phyloP scores from a whole-genome alignment of 352 stramenopile genomes.

The Phytopythium litorale region DNA sequence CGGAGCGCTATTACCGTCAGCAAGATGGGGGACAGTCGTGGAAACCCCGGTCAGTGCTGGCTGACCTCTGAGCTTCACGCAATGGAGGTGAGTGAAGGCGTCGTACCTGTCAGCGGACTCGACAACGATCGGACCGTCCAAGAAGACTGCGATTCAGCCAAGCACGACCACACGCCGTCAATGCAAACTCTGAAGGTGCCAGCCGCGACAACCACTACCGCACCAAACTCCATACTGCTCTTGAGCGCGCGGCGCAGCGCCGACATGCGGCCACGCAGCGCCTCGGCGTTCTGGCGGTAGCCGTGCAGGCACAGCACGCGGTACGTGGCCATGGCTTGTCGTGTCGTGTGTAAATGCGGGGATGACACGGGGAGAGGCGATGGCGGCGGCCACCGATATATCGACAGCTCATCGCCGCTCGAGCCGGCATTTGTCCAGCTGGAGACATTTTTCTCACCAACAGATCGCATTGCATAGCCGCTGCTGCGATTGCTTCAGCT shows the following conservation, averaged over 20 bases:
- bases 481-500: neutral
- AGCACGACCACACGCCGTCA: neutral
- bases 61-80: conserved; percentile 2
- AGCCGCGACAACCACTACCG: neutral
- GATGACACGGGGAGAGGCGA: neutral
- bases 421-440: neutral
- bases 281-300: conserved; percentile 71
- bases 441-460: conserved; percentile 5
- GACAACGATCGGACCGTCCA: conserved; percentile 63
- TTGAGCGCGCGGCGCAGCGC: conserved; percentile 70
- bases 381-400: neutral
- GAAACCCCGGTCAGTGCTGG: conserved; percentile 15
- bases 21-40: neutral
- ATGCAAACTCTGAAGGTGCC: too few relatives aligned
- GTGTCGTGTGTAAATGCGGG: neutral
- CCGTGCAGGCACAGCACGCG: conserved; percentile 81
- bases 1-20: neutral
- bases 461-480: conserved; percentile 6
- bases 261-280: conserved; percentile 67
- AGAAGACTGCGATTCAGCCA: conserved; percentile 35
- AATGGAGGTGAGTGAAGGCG: too few relatives aligned
- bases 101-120: conserved; percentile 19
- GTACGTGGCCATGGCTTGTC: conserved; percentile 30
- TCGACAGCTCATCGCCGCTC: neutral
- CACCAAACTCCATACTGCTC: conserved; percentile 78